phyloP scores from a whole-genome alignment of 2,329 filamentous ascomycete genomes.

The Seiridium cupressi region DNA sequence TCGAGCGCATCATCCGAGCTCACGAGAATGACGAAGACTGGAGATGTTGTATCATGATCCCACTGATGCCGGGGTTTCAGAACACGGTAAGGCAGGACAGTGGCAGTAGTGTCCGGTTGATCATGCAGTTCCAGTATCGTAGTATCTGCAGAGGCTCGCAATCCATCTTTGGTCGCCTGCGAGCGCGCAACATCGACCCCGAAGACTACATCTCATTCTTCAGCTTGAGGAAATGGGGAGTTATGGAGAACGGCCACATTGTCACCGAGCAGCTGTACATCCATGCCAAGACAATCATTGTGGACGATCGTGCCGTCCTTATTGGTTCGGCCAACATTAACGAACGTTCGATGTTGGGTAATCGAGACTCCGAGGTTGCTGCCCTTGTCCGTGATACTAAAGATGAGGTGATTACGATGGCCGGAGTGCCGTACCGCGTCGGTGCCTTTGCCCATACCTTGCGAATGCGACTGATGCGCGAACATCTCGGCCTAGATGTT shows the following conservation, averaged over 20 bases:
- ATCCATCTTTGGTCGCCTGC: constrained; percentile 86
- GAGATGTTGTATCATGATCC: constrained; percentile 87
- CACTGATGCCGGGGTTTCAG: constrained; percentile 97
- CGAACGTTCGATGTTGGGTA: constrained; percentile 91
- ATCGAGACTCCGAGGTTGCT: constrained; percentile 87
- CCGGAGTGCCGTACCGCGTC: constrained; percentile 81
- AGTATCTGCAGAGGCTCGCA: constrained; percentile 92
- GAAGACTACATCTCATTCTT: constrained; percentile 97
- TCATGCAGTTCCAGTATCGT: constrained; percentile 95
- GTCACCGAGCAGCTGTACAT: constrained; percentile 98
- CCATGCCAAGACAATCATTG: constrained; percentile 94
- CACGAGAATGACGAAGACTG: constrained; percentile 83
- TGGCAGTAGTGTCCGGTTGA: constrained; percentile 89
- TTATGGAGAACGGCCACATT: constrained; percentile 79
- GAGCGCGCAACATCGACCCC: constrained; percentile 78
- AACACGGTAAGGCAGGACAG: constrained; percentile 94
- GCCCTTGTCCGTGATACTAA: constrained; percentile 89
- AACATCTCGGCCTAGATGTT: constrained; percentile 93
- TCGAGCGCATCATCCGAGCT: constrained; percentile 85
- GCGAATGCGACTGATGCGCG: constrained; percentile 90
- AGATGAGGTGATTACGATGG: constrained; percentile 91
- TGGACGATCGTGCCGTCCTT: constrained; percentile 88
- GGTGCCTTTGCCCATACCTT: constrained; percentile 91
- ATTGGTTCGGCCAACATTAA: constrained; percentile 99
- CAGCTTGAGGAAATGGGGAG: constrained; percentile 87